Evolutionary conservation across 2,329 filamentous ascomycete species (phyloP).

Genomic region (Aspergillus pseudotamarii): DNA sequence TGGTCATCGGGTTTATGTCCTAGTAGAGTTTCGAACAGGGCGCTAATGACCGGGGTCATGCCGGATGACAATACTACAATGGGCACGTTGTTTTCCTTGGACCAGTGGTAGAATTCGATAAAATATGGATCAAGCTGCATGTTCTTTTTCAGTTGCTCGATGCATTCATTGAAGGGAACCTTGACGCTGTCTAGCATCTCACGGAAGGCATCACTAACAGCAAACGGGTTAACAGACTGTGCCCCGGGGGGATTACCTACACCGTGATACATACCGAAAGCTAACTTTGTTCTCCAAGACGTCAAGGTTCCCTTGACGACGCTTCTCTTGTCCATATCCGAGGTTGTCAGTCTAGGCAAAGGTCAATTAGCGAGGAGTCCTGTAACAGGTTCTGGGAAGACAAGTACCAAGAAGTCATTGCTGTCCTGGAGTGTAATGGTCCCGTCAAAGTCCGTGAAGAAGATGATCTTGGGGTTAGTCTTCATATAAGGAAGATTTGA

Average conservation of each 20-base stretch:
- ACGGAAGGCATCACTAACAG: conserved; percentile 71
- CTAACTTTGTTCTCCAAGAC: conserved; percentile 70
- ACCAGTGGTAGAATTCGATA: conserved; percentile 84
- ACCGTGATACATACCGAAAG: conserved; percentile 62
- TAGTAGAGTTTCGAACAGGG: conserved; percentile 76
- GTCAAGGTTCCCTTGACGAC: conserved; percentile 72
- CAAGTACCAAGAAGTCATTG: conserved; percentile 65
- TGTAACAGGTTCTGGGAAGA: not conserved
- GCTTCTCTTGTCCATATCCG: conserved; percentile 74
- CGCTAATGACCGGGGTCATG: conserved; percentile 89
- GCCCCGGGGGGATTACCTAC: not conserved
- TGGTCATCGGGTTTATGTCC: conserved; percentile 71
- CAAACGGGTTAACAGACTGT: conserved; percentile 8
- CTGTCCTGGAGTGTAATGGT: conserved; percentile 80
- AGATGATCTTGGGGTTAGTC: conserved; percentile 81
- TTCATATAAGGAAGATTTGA: conserved; percentile 44
- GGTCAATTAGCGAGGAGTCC: conserved; percentile 43
- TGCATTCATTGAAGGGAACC: conserved; percentile 79
- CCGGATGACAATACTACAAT: conserved; percentile 90
- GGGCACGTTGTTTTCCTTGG: conserved; percentile 78
- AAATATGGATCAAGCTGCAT: conserved; percentile 90
- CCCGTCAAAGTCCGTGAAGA: conserved; percentile 99
- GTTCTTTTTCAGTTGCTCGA: conserved; percentile 74
- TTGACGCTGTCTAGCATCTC: conserved; percentile 90
- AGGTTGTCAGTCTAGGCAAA: conserved; percentile 80